These are phyloP conservation scores for Penicillium sp. DNA, from an alignment of 2,329 filamentous ascomycete genomes.

Conservation along the genomic window DNA sequence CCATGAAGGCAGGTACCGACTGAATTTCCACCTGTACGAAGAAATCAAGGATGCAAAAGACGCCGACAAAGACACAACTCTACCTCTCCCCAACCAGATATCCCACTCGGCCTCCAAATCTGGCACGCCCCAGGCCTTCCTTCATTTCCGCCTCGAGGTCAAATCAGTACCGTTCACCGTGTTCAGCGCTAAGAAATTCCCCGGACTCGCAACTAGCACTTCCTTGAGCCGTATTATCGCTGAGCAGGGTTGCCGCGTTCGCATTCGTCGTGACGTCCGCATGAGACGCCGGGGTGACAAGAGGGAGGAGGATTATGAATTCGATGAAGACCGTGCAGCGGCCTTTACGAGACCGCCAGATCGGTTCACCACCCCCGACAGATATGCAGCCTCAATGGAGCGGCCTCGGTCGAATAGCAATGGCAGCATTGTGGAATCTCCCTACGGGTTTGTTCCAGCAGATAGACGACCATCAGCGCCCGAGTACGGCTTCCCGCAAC, in stretches of 20 bases:
- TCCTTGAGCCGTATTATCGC: slow-evolving; percentile 83
- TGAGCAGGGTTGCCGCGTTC: slow-evolving; percentile 93
- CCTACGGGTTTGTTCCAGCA: slow-evolving; percentile 42
- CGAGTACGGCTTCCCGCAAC: slow-evolving; percentile 42
- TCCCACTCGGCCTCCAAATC: slow-evolving; percentile 34
- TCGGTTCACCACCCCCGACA: slow-evolving; percentile 50
- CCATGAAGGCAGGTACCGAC: slow-evolving; percentile 87
- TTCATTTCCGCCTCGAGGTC: slow-evolving; percentile 84
- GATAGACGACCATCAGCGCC: slow-evolving; percentile 49
- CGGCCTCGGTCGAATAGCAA: slow-evolving; percentile 61
- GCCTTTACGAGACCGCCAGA: slow-evolving; percentile 46
- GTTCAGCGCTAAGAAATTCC: slow-evolving; percentile 97
- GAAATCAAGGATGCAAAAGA: slow-evolving; percentile 83
- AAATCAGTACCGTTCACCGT: slow-evolving; percentile 84
- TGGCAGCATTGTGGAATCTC: slow-evolving; percentile 49
- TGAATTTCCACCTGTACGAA: slow-evolving; percentile 91
- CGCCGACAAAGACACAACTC: slow-evolving; percentile 54
- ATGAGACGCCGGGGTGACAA: slow-evolving; percentile 83
- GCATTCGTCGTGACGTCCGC: slow-evolving; percentile 88
- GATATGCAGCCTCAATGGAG: slow-evolving; percentile 47
- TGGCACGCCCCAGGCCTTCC: slow-evolving; percentile 53
- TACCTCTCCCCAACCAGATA: slow-evolving; percentile 40
- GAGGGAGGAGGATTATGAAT: slow-evolving; percentile 64
- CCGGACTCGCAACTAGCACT: slow-evolving; percentile 86
- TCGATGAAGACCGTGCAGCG: slow-evolving; percentile 50